Conservation (phyloP, 1,284 basidiomycete species). For the Kalmanozyma brasiliensis region DNA sequence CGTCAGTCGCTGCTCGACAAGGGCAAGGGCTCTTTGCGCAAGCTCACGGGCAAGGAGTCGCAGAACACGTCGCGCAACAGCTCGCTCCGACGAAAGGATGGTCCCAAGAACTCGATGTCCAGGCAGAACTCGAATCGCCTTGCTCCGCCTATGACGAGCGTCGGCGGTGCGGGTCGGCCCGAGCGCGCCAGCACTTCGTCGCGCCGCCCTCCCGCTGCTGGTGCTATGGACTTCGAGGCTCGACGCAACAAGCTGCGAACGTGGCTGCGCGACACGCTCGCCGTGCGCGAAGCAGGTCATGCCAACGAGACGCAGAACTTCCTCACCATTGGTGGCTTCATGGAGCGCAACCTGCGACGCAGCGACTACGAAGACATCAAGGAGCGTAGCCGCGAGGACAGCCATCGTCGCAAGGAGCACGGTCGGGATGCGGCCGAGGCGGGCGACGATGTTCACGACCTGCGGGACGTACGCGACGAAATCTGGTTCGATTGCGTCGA, state of each 20-base stretch:
- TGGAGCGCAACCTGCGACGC: conserved; percentile 50
- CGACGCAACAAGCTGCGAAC: conserved; percentile 60
- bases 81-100: conserved; percentile 32
- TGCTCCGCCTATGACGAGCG: conserved; percentile 5
- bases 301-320: conserved; percentile 59
- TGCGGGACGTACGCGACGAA: conserved; percentile 57
- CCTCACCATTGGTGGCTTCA: conserved; percentile 57
- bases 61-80: conserved; percentile 15
- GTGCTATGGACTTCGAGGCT: conserved; percentile 51
- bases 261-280: conserved; percentile 65
- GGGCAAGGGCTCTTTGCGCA: conserved; percentile 37
- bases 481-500: conserved; percentile 65
- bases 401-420: conserved; percentile 55
- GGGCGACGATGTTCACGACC: conserved; percentile 60
- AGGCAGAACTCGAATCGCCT: conserved; percentile 2
- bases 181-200: conserved; percentile 15
- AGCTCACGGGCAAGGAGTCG: conserved; percentile 24
- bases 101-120: conserved; percentile 14
- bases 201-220: conserved; percentile 35
- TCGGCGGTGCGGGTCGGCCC: background rate
- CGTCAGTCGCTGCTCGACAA: conserved; percentile 25
- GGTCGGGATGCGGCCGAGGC: conserved; percentile 57
- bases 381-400: conserved; percentile 54
- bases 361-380: conserved; percentile 55
- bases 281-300: conserved; percentile 60